Conservation (phyloP, 345 rosid species). For the Diplotaxis tenuifolia region DNA sequence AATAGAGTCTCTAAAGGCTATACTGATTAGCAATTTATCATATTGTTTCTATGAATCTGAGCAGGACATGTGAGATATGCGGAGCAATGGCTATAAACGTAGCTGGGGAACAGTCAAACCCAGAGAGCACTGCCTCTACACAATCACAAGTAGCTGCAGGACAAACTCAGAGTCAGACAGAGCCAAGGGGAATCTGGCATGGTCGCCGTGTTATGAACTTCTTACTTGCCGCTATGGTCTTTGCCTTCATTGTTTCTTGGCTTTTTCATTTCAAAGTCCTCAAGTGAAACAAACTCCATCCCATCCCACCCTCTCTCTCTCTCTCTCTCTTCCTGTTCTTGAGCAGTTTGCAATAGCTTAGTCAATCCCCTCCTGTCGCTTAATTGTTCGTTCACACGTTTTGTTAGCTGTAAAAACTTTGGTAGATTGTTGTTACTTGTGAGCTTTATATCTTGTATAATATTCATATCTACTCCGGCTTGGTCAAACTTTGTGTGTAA, state of each 20-base stretch:
- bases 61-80: slow-evolving; percentile 67
- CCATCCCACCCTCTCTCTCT: not conserved
- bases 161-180: slow-evolving; percentile 38
- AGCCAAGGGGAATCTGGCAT: slow-evolving; percentile 50
- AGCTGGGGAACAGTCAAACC: slow-evolving; percentile 42
- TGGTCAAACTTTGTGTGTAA: slow-evolving; percentile 4
- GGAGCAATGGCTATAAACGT: slow-evolving; percentile 55
- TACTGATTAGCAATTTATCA: not conserved
- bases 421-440: slow-evolving; percentile 23
- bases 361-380: slow-evolving; percentile 39
- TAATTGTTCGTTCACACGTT: slow-evolving; percentile 26
- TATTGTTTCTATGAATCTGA: slow-evolving; percentile 2
- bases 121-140: slow-evolving; percentile 27
- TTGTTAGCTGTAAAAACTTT: slow-evolving; percentile 34
- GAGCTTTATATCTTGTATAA: slow-evolving; percentile 36
- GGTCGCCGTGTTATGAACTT: slow-evolving; percentile 64
- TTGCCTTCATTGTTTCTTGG: slow-evolving; percentile 68
- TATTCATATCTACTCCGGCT: slow-evolving; percentile 17
- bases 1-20: not conserved
- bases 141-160: slow-evolving; percentile 39
- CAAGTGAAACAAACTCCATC: slow-evolving; percentile 26
- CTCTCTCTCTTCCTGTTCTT: slow-evolving; percentile 19
- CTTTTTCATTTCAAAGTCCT: slow-evolving; percentile 54
- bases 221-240: slow-evolving; percentile 56
- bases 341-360: slow-evolving; percentile 18